These are phyloP conservation scores for Amanita rubescens DNA, from an alignment of 768 basidiomycete species.

Conservation along the genomic window DNA sequence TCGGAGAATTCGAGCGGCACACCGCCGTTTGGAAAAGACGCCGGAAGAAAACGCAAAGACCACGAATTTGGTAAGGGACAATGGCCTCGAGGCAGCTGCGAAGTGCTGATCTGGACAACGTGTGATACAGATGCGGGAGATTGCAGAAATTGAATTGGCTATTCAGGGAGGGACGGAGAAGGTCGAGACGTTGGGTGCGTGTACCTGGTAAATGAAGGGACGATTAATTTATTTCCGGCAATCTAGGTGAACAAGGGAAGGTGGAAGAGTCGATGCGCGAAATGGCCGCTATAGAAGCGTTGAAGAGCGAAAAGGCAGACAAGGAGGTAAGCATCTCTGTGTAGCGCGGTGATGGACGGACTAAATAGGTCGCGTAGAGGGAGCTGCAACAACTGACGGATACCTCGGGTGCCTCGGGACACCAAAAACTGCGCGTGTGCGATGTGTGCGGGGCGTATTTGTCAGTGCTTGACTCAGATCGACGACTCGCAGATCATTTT, in stretches of 20 bases:
- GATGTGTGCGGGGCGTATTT: slow-evolving; percentile 99
- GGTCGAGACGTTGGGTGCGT: slow-evolving; percentile 84
- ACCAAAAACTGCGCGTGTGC: slow-evolving; percentile 99
- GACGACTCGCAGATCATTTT: slow-evolving; percentile 98
- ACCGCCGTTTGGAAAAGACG: slow-evolving; percentile 95
- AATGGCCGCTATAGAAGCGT: slow-evolving; percentile 93
- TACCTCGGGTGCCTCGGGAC: slow-evolving; percentile 97
- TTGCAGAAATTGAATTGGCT: slow-evolving; percentile 97
- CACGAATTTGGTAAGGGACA: slow-evolving; percentile 71
- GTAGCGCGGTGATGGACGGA: slow-evolving; percentile 7
- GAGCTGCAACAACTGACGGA: slow-evolving; percentile 96
- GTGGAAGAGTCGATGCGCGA: slow-evolving; percentile 99
- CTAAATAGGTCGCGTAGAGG: slow-evolving; percentile 41
- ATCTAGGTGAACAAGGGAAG: slow-evolving; percentile 90
- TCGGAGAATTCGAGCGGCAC: slow-evolving; percentile 87
- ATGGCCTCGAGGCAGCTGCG: background rate
- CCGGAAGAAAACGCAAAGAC: slow-evolving; percentile 99
- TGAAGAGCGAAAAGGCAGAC: slow-evolving; percentile 92
- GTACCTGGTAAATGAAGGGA: slow-evolving; percentile 9
- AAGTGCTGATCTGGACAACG: slow-evolving; percentile 2
- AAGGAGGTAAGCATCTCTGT: slow-evolving; percentile 66
- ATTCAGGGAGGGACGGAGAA: slow-evolving; percentile 99
- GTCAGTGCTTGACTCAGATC: slow-evolving; percentile 95
- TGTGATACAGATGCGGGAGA: slow-evolving; percentile 82
- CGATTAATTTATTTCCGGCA: slow-evolving; percentile 9